Base-by-base conservation (phyloP, 2,329 filamentous ascomycete species). In the Pyrenophora graminea region DNA sequence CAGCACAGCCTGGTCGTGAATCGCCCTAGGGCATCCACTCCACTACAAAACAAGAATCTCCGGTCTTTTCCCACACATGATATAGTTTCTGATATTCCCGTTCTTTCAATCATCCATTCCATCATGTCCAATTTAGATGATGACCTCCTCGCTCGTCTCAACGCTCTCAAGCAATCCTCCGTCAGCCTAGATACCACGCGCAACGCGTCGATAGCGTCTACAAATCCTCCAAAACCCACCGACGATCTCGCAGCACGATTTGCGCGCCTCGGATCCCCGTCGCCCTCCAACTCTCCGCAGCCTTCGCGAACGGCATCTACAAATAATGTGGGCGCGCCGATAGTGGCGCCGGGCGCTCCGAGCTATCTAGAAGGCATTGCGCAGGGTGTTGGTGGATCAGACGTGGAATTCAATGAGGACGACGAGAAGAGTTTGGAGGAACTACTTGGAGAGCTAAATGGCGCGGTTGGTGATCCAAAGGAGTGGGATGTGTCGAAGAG, bases 391-490 rank as follows among this genome's bases (percentile, higher is more conserved):
- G 64, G 64, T 13, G 61, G 62, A 12, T 53, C 49, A 2, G 51
- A 54, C 57, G 54, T 66, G 3, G 63, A 70, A 10, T 62, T 65
- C 40, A 67, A 74, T 51, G 65, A 62, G 17, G 74, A 72, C 42
- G 75, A 79, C 46, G 78, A 78, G 49, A 72, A 73, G 58, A 76
- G 69, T 21, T 58, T 80, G n/a, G 78, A 80, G 27, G 75, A 79
- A 46, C 56, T 80, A 17, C 59, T 80, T 6, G 68, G 66, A 13
- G 76, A 80, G 52, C 58, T 80, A 3, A 62, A 67, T 23, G 56
- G 53, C 7, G 51, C 63, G 19, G 51, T 66, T 6, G 63, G 63
- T 7, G 58, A 62, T 6, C 57, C 66, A 40, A 72, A 74, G 40
- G 68, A 76, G 36, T 78, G 75, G 73, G 71, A 72, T 44, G 50